Conservation (phyloP, 2,329 filamentous ascomycete genomes). For the Pyricularia sp. region DNA sequence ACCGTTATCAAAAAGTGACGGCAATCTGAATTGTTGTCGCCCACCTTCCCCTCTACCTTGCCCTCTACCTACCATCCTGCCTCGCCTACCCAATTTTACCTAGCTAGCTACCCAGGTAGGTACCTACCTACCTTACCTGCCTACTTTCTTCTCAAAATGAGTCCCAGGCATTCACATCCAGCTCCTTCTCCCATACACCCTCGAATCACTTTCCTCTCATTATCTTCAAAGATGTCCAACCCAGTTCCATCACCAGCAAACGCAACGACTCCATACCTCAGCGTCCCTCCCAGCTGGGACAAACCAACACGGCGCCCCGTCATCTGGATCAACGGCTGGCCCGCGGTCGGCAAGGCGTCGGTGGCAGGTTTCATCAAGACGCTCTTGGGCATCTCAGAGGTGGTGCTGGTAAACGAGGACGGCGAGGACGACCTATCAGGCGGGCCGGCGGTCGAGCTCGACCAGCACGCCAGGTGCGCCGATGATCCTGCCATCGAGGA, state of each 20-base stretch:
- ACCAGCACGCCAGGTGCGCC: slow-evolving; percentile 6
- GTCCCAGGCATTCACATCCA: not conserved
- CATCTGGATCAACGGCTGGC: slow-evolving; percentile 24
- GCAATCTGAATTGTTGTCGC: not conserved
- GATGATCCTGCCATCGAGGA: not conserved
- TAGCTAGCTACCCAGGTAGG: not conserved
- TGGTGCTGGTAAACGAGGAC: slow-evolving; percentile 16
- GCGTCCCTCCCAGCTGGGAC: slow-evolving; percentile 1
- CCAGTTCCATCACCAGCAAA: too few relatives aligned
- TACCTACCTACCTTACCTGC: not conserved
- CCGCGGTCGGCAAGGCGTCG: slow-evolving; percentile 21
- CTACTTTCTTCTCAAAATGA: not conserved
- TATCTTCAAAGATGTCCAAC: not conserved
- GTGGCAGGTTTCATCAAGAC: slow-evolving; percentile 21
- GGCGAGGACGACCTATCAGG: slow-evolving; percentile 3
- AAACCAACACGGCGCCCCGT: slow-evolving; percentile 12
- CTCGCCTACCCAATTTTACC: not conserved
- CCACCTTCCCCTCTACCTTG: not conserved
- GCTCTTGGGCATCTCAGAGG: slow-evolving; percentile 19
- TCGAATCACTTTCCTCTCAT: not conserved
- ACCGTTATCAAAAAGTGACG: not conserved
- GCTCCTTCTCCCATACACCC: not conserved
- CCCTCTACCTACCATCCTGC: not conserved
- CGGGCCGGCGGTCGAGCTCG: slow-evolving; percentile 3
- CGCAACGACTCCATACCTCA: not conserved